These are phyloP conservation scores for Diaporthe sp. DNA, from an alignment of 2,329 filamentous ascomycete genomes.

Conservation along the genomic window DNA sequence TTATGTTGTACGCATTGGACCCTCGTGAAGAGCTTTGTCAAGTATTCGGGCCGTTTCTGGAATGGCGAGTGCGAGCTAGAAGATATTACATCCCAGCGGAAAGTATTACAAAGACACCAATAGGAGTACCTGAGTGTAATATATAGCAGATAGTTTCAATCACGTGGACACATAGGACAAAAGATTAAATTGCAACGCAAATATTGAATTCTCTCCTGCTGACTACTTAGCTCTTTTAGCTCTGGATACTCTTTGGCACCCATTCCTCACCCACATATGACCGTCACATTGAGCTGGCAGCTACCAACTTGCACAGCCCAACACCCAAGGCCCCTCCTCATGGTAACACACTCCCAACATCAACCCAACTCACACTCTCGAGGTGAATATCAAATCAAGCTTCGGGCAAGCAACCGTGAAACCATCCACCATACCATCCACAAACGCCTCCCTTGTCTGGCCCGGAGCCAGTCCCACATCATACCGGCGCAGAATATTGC, in stretches of 20 bases:
- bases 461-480: conserved; percentile 38
- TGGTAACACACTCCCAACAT: too few species aligned
- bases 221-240: not conserved
- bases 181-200: not conserved
- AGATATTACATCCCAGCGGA: not conserved
- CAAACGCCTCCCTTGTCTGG: conserved; percentile 30
- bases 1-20: not conserved
- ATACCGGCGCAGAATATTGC: conserved; percentile 28
- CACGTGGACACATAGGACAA: not conserved
- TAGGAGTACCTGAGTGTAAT: too few species aligned
- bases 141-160: not conserved
- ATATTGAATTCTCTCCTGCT: not conserved
- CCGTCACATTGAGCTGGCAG: not conserved
- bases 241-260: not conserved
- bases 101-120: not conserved
- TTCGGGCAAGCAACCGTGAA: conserved; percentile 38
- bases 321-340: not conserved
- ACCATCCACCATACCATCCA: conserved; percentile 29
- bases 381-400: conserved; percentile 37
- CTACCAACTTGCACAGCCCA: not conserved
- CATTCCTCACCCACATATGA: not conserved
- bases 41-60: not conserved
- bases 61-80: not conserved
- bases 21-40: too few species aligned
- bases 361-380: not conserved